A percentile compares a stretch with the other conserved stretches of the same genome.
These are phyloP conservation scores for Oryza rufipogon DNA, from an alignment of 176 grass and related monocot species.

Conservation along the genomic window DNA sequence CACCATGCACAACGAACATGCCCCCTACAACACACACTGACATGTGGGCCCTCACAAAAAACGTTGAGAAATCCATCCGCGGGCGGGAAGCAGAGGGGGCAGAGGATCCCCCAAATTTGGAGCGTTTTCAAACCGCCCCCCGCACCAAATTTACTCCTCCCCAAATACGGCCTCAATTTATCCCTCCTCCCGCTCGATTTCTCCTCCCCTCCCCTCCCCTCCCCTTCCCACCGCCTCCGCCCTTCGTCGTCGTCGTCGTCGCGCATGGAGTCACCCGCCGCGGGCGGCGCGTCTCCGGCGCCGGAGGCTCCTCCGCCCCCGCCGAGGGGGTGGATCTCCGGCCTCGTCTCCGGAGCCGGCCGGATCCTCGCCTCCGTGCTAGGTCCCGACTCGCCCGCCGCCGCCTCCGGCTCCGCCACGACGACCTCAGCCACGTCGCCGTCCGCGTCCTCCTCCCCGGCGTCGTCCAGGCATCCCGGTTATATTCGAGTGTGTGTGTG, in stretches of 20 bases:
- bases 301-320: constrained; percentile 35
- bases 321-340: constrained; percentile 57
- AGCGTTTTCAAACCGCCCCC: not conserved
- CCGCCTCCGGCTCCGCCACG: constrained; percentile 38
- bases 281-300: constrained; percentile 27
- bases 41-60: not conserved
- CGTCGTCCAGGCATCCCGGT: not conserved
- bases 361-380: constrained; percentile 67
- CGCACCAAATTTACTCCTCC: not conserved
- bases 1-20: no score
- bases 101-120: constrained; percentile 8
- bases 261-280: constrained; percentile 51
- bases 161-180: not conserved
- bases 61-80: not conserved
- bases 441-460: constrained; percentile 46
- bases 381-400: constrained; percentile 49
- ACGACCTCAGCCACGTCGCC: not conserved
- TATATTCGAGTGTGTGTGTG: not conserved
- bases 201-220: not conserved
- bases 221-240: not conserved
- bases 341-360: constrained; percentile 67
- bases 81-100: not conserved
- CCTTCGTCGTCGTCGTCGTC: not conserved
- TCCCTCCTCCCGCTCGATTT: constrained; percentile 22
- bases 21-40: no score